These are phyloP conservation scores for Brettanomyces bruxellensis DNA, from an alignment of 805 yeast genomes.

Conservation along the genomic window DNA sequence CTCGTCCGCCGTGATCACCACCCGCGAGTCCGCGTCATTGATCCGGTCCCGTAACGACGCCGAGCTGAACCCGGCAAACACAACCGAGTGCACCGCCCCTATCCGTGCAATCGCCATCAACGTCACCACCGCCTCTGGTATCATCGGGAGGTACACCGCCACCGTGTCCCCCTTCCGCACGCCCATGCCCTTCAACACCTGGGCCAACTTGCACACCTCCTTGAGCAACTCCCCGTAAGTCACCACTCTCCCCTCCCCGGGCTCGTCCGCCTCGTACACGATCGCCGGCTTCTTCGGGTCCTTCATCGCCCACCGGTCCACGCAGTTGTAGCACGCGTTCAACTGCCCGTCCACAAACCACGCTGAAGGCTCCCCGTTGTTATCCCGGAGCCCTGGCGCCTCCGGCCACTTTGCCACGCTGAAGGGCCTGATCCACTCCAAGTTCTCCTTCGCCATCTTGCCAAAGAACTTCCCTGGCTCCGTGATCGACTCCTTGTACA, in stretches of 20 bases:
- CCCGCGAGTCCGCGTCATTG: constrained; percentile 60
- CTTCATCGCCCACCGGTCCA: constrained; percentile 69
- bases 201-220: constrained; percentile 64
- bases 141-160: constrained; percentile 83
- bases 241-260: constrained; percentile 48
- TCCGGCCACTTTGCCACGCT: constrained; percentile 36
- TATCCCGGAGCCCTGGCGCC: constrained; percentile 33
- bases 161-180: constrained; percentile 77
- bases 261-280: constrained; percentile 77
- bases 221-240: constrained; percentile 66
- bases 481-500: constrained; percentile 47
- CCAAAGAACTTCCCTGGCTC: constrained; percentile 50
- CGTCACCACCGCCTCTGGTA: constrained; percentile 68
- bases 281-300: constrained; percentile 69
- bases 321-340: constrained; percentile 74
- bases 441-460: constrained; percentile 36
- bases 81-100: constrained; percentile 80
- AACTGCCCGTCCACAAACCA: constrained; percentile 78
- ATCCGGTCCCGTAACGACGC: constrained; percentile 66
- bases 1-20: constrained; percentile 75
- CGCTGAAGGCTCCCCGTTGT: constrained; percentile 43
- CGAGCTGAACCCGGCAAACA: constrained; percentile 77
- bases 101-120: constrained; percentile 70
- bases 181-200: constrained; percentile 56
- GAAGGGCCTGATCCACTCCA: constrained; percentile 48